Evolutionary conservation across 352 stramenopile genomes (phyloP).

Genomic region (Peronospora destructor): DNA sequence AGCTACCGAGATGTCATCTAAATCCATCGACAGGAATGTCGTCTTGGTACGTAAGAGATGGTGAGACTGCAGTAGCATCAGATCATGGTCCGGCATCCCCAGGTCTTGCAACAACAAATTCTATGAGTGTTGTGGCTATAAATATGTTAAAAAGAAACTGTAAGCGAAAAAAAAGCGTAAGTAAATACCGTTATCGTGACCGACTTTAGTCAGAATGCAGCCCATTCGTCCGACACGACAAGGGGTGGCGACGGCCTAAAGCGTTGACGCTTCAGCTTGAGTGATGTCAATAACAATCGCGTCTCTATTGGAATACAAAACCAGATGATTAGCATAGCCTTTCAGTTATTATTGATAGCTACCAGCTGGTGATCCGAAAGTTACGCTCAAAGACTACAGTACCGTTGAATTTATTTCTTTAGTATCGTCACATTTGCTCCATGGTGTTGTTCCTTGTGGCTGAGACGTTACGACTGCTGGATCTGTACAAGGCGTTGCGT

Average conservation of each 20-base stretch:
- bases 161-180: neutral
- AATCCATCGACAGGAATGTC: conserved; percentile 30
- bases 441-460: conserved; percentile 60
- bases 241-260: neutral
- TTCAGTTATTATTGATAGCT: too few species aligned
- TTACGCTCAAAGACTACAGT: too few species aligned
- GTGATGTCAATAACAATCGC: neutral
- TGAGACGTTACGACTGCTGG: conserved; percentile 43
- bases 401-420: too few species aligned
- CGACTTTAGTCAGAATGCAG: conserved; percentile 50
- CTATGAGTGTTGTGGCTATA: too few species aligned
- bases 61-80: conserved; percentile 4
- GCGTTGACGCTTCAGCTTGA: conserved; percentile 11
- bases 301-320: too few species aligned
- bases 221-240: conserved; percentile 28
- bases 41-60: conserved; percentile 37
- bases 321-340: too few species aligned
- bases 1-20: conserved; percentile 17
- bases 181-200: conserved; percentile 30
- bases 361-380: too few species aligned
- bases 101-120: conserved; percentile 14
- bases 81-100: conserved; percentile 14
- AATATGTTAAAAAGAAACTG: neutral
- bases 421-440: neutral
- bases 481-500: conserved; percentile 40